phyloP scores from a whole-genome alignment of 257 asterid species.

The Scutellaria baicalensis region DNA sequence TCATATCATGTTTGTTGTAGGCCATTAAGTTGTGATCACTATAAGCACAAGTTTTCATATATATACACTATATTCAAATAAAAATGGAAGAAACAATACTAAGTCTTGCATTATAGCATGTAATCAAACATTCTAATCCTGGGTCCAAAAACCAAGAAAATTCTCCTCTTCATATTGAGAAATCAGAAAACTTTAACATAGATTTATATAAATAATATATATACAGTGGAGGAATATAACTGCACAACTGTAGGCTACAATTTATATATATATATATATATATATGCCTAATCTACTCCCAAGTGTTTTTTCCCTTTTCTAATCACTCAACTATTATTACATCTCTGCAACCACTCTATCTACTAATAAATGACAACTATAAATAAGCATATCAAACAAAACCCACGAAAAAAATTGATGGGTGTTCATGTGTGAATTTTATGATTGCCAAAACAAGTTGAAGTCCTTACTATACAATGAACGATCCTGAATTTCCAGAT shows the following conservation, averaged over 20 bases:
- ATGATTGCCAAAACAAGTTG: constrained; percentile 78
- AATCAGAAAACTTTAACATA: neutral
- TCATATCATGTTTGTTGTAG: too few species aligned
- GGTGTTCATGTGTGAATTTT: constrained; percentile 38
- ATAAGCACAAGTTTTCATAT: too few species aligned
- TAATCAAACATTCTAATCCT: neutral
- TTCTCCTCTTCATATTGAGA: too few species aligned
- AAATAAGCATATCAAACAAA: constrained; percentile 22
- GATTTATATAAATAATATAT: neutral
- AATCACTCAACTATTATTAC: constrained; percentile 27
- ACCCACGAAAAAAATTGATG: constrained; percentile 47
- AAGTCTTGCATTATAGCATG: neutral
- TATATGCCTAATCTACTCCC: constrained; percentile 13
- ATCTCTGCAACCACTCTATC: constrained; percentile 29
- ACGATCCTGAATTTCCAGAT: constrained; percentile 91
- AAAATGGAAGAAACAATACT: too few species aligned
- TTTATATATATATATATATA: neutral
- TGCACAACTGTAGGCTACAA: neutral
- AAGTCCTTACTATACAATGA: constrained; percentile 85
- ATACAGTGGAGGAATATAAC: neutral
- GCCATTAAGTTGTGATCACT: too few species aligned
- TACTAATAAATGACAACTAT: constrained; percentile 22
- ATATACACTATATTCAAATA: too few species aligned
- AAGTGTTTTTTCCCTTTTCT: constrained; percentile 2
- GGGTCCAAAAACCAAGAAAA: neutral